Evolutionary conservation across 768 basidiomycete species (phyloP), one percentile per base, ranked within the genome.

Genomic region (Lyophyllum atratum): DNA sequence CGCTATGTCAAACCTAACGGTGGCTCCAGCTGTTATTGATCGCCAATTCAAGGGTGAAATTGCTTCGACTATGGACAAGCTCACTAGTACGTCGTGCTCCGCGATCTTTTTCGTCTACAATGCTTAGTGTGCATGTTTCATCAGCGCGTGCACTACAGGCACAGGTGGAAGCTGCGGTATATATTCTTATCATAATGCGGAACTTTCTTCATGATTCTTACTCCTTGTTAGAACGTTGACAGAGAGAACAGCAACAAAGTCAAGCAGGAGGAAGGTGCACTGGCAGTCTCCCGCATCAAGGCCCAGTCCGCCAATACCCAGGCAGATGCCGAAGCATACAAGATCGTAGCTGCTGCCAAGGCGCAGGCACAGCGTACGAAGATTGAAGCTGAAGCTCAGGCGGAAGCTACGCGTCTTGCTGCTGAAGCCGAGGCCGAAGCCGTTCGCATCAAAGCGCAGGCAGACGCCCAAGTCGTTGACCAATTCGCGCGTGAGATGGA

Each of bases 11-110:
- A 47, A 11, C n/a, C 31, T 26, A 26, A 28, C 7, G 44, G 55
- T 59, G 54, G 26, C 22, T 15, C 31, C 55, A 86, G 92, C 91
- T 53, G 92, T 93, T 53, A 93, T 93, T 56, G 90, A 93, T 67
- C 78, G 92, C 28, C 88, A 92, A 63, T 93, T 93, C 78, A 93
- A 93, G 76, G 91, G 90, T 56, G 91, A 93, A 66, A 92, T 92
- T 61, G 92, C 90, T 1, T 74, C 81, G 25, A 90, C 90, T 1
- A 93, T 92, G 91, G 88, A 92, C 66, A 90, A 90, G 66, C 77
- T 92, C 52, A 93, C 90, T 4, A 76, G 71, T 74, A 53, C 61
- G 68, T 56, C 15, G 8, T 39, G 17, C 24, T 37, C 28, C 29
- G 4, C 29, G 39, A 24, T 15, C 15, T 6, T 22, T 21, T 33